Conservation (phyloP, 1,284 basidiomycete species). For the Trametes polyzona region DNA sequence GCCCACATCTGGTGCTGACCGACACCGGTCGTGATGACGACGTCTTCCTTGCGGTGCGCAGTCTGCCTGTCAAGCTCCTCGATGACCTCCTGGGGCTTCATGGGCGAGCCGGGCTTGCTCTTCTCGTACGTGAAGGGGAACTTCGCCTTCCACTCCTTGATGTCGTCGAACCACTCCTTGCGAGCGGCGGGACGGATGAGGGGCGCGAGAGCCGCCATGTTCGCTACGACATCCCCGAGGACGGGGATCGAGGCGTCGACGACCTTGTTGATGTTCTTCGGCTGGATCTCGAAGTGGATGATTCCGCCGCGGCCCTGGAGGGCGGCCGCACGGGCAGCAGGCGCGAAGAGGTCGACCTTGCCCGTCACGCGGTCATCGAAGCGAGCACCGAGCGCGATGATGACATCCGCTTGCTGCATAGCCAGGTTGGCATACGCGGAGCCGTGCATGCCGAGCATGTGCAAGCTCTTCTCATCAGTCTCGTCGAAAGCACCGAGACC, state of each 20-base stretch:
- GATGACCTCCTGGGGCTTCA: constrained; percentile 98
- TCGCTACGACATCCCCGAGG: constrained; percentile 90
- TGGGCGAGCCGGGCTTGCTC: constrained; percentile 63
- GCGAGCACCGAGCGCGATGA: constrained; percentile 94
- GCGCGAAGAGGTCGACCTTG: constrained; percentile 89
- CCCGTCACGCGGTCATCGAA: constrained; percentile 99
- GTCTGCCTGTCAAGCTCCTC: constrained; percentile 86
- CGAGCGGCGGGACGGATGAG: constrained; percentile 71
- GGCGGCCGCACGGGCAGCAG: constrained; percentile 88
- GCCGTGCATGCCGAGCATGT: constrained; percentile 99
- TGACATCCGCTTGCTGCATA: constrained; percentile 96
- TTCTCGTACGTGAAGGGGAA: constrained; percentile 92
- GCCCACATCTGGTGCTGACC: constrained; percentile 99
- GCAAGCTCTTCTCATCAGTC: constrained; percentile 82
- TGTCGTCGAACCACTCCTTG: constrained; percentile 81
- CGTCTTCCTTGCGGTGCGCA: constrained; percentile 78
- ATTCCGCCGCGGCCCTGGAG: constrained; percentile 90
- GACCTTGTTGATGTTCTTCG: constrained; percentile 99
- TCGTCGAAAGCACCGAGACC: constrained; percentile 97
- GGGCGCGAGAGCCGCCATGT: constrained; percentile 83
- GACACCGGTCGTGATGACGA: constrained; percentile 92
- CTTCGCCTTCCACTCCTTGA: constrained; percentile 82
- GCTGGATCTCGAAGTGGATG: constrained; percentile 98
- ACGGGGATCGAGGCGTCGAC: constrained; percentile 94
- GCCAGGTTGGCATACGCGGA: constrained; percentile 97